Conservation (phyloP, 1,284 basidiomycete species). For the Ganoderma multipileum region DNA sequence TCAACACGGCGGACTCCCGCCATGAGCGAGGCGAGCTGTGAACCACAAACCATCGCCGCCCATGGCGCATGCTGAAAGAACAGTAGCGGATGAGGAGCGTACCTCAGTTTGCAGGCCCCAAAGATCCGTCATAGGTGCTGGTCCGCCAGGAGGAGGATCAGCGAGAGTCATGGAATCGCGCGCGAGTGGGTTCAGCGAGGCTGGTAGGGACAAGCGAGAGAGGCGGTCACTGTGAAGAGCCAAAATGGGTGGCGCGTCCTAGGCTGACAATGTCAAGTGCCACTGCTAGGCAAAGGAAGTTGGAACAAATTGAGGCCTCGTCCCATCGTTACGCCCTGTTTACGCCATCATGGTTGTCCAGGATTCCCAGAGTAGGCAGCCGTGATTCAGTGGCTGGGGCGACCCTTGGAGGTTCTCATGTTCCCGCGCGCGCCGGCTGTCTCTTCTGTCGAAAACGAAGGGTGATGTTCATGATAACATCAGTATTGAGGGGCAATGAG, state of each 20-base stretch:
- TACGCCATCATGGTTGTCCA: slow-evolving; percentile 11
- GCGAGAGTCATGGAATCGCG: slow-evolving; percentile 13
- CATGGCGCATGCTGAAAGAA: neutral
- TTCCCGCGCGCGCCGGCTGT: neutral
- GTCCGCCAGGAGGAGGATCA: neutral
- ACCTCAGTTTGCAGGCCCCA: slow-evolving; percentile 28
- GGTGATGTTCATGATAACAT: slow-evolving; percentile 11
- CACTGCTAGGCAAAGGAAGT: neutral
- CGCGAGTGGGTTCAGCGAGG: neutral
- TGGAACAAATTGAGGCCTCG: neutral
- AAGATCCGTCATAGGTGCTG: slow-evolving; percentile 14
- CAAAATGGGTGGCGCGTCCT: neutral
- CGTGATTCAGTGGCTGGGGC: slow-evolving; percentile 9
- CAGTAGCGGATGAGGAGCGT: slow-evolving; percentile 3
- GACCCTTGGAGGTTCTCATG: slow-evolving; percentile 2
- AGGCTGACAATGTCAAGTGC: neutral
- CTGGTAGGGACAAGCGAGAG: neutral
- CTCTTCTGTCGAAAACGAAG: slow-evolving; percentile 6
- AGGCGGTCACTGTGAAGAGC: neutral
- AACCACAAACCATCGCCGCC: slow-evolving; percentile 4
- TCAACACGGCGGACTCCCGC: slow-evolving; percentile 26
- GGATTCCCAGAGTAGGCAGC: slow-evolving; percentile 16
- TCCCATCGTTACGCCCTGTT: neutral
- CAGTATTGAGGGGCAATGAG: neutral
- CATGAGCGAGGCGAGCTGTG: slow-evolving; percentile 29